These are phyloP conservation scores for Chenopodium album DNA, from an alignment of 148 eudicot genomes.

Conservation along the genomic window DNA sequence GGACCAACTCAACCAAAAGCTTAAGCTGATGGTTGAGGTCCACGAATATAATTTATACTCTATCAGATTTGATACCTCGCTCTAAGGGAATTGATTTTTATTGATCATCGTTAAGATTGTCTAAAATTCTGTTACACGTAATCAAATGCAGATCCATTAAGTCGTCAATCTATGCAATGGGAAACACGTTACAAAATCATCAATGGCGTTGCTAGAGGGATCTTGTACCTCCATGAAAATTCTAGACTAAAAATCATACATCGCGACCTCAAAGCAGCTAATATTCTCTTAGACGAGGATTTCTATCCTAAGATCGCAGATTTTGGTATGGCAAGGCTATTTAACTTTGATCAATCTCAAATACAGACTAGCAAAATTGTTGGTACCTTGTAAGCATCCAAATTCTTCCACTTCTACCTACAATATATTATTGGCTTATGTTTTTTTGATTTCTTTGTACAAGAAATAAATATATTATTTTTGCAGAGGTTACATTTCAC, in stretches of 20 bases:
- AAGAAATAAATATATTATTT: not conserved
- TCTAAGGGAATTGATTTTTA: no score
- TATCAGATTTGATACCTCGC: no score
- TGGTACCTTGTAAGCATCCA: conserved; percentile 28
- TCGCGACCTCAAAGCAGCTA: conserved; percentile 37
- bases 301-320: conserved; percentile 43
- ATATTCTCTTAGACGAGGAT: conserved; percentile 27
- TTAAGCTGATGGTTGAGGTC: no score
- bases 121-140: no score
- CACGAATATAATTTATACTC: no score
- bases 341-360: conserved; percentile 20
- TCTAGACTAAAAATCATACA: conserved; percentile 35
- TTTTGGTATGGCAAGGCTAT: conserved; percentile 38
- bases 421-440: not conserved
- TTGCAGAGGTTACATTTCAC: conserved; percentile 32
- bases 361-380: conserved; percentile 26
- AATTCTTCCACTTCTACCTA: no score
- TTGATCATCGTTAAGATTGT: no score
- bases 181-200: conserved; percentile 27
- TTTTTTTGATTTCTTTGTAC: no score
- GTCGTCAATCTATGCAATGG: conserved; percentile 20
- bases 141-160: conserved; percentile 16
- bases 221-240: conserved; percentile 38
- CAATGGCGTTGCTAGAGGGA: conserved; percentile 29
- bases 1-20: no score